Evolutionary conservation across 441 rosid genomes (phyloP).

Genomic region (Manihot esculenta): DNA sequence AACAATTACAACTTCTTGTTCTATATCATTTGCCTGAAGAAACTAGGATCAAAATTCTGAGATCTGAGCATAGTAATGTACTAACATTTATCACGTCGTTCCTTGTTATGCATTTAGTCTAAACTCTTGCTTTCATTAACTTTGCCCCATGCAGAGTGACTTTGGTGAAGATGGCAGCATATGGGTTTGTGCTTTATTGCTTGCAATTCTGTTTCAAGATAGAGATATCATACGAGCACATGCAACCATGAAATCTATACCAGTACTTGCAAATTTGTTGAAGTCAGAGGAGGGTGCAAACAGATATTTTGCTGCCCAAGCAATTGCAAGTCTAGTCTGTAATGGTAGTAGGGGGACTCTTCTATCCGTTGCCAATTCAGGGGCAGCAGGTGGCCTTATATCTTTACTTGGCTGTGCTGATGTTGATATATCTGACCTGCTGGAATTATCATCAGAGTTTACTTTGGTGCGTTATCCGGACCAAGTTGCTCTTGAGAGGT

Average conservation of each 20-base stretch:
- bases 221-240: conserved; percentile 93
- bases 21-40: conserved; percentile 1
- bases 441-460: conserved; percentile 85
- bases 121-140: conserved; percentile 18
- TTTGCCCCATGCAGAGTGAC: conserved; percentile 68
- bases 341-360: conserved; percentile 99
- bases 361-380: conserved; percentile 97
- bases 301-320: conserved; percentile 98
- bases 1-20: conserved; percentile 15
- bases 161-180: conserved; percentile 79
- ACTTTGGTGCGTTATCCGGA: conserved; percentile 87
- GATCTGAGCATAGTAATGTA: neutral
- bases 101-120: neutral
- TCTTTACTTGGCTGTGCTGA: conserved; percentile 98
- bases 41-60: conserved; percentile 3
- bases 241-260: conserved; percentile 92
- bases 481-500: conserved; percentile 97
- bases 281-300: conserved; percentile 92
- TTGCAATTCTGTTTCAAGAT: conserved; percentile 93
- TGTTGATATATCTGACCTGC: conserved; percentile 79
- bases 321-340: conserved; percentile 89
- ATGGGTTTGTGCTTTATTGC: conserved; percentile 96
- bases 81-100: conserved; percentile 1
- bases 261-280: conserved; percentile 82
- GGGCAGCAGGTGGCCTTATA: conserved; percentile 94